Conservation (phyloP, 495 filamentous ascomycete genomes). For the Aspergillus wentii region DNA sequence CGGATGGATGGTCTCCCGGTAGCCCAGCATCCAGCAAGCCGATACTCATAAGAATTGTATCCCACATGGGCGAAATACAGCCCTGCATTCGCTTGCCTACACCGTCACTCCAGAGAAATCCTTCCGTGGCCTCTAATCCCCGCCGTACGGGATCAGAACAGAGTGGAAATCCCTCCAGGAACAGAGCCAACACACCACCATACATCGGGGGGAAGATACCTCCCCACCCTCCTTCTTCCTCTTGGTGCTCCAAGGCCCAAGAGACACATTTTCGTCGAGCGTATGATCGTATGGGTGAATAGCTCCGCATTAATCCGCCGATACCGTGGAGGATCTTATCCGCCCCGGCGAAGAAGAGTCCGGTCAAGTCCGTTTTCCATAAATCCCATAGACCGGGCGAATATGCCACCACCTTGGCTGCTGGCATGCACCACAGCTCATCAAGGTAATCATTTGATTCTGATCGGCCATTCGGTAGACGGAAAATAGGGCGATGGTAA, state of each 20-base stretch:
- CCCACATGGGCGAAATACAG: slow-evolving; percentile 26
- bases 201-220: slow-evolving; percentile 30
- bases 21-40: slow-evolving; percentile 20
- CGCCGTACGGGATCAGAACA: slow-evolving; percentile 4
- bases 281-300: slow-evolving; percentile 5
- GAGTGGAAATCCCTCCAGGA: slow-evolving; percentile 23
- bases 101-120: slow-evolving; percentile 18
- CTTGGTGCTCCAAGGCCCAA: slow-evolving; percentile 29
- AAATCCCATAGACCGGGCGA: slow-evolving; percentile 2
- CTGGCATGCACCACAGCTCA: slow-evolving; percentile 31
- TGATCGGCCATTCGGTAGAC: slow-evolving; percentile 26
- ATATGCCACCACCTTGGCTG: slow-evolving; percentile 25
- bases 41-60: slow-evolving; percentile 29
- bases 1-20: background rate
- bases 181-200: slow-evolving; percentile 16
- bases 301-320: slow-evolving; percentile 12
- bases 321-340: slow-evolving; percentile 21
- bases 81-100: slow-evolving; percentile 19
- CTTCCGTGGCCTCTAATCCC: slow-evolving; percentile 20
- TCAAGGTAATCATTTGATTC: slow-evolving; percentile 29
- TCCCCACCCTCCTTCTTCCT: slow-evolving; percentile 22
- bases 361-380: slow-evolving; percentile 10
- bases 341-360: slow-evolving; percentile 16
- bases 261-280: slow-evolving; percentile 13
- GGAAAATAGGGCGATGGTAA: slow-evolving; percentile 30